Percentiles rank a stretch among this genome's conserved stretches.
Evolutionary conservation across 2,329 filamentous ascomycete genomes (phyloP).

Genomic region (Stenocarpella maydis): DNA sequence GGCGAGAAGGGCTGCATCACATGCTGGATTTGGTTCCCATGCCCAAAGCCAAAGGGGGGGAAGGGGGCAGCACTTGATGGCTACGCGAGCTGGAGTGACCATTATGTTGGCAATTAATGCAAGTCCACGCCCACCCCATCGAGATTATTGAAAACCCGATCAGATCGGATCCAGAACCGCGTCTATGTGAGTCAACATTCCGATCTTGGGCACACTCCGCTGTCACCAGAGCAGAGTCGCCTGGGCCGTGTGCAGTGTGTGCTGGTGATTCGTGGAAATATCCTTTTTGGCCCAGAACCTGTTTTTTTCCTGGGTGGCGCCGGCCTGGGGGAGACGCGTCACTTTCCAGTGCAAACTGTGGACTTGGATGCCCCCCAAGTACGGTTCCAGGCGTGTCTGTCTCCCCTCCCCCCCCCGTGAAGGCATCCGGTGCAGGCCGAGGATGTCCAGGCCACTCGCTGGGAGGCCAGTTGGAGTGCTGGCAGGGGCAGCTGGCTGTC

Average conservation of each 20-base stretch:
- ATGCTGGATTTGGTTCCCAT: neutral
- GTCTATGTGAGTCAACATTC: neutral
- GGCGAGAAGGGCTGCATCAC: constrained; percentile 20
- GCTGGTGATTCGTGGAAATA: constrained; percentile 4
- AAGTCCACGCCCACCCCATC: neutral
- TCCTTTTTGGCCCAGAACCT: neutral
- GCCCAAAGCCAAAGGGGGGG: neutral
- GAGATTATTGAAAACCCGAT: neutral
- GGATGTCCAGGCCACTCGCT: neutral
- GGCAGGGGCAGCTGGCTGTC: neutral
- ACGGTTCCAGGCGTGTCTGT: neutral
- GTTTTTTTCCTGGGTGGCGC: too few species aligned
- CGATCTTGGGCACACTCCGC: neutral
- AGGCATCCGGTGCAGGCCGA: neutral
- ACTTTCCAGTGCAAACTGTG: too few species aligned
- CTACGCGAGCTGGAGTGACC: neutral
- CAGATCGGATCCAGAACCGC: neutral
- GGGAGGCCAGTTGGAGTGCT: neutral
- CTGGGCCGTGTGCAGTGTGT: neutral
- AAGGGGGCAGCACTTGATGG: too few species aligned
- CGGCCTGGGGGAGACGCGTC: neutral
- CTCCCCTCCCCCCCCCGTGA: neutral
- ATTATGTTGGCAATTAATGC: neutral
- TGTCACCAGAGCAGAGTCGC: neutral
- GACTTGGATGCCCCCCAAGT: neutral